phyloP scores from a whole-genome alignment of 2,329 filamentous ascomycete species.

The Sclerotinia sclerotiorum region DNA sequence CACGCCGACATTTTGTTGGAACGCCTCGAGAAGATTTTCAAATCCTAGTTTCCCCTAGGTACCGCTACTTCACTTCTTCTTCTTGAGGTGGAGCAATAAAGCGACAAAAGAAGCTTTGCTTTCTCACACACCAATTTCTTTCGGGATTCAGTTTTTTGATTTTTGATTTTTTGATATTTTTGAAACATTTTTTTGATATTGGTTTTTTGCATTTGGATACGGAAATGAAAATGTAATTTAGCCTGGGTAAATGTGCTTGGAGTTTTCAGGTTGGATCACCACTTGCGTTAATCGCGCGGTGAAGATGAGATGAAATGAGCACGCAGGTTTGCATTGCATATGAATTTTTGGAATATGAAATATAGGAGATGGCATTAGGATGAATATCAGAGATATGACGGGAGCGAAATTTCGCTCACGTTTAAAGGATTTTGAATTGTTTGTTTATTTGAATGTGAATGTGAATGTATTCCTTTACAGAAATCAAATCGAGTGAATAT shows the following conservation, averaged over 20 bases:
- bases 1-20: slow-evolving; percentile 86
- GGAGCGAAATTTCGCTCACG: not conserved
- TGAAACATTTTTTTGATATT: not conserved
- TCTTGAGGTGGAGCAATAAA: not conserved
- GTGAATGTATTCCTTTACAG: no score
- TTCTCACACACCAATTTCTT: not conserved
- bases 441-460: not conserved
- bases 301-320: slow-evolving; percentile 23
- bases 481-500: not conserved
- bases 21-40: slow-evolving; percentile 61
- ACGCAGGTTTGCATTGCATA: slow-evolving; percentile 20
- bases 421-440: not conserved
- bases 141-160: not conserved
- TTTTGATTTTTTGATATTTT: not conserved
- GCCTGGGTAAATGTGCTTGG: slow-evolving; percentile 19
- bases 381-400: slow-evolving; percentile 2
- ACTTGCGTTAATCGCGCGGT: slow-evolving; percentile 20
- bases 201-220: slow-evolving; percentile 16
- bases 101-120: not conserved
- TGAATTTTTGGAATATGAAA: not conserved
- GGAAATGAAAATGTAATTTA: slow-evolving; percentile 18
- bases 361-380: not conserved
- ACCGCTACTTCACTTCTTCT: not conserved
- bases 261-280: slow-evolving; percentile 22
- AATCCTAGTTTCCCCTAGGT: slow-evolving; percentile 29